Conservation (phyloP, 106 monocot genomes). For the Posidonia australis region DNA sequence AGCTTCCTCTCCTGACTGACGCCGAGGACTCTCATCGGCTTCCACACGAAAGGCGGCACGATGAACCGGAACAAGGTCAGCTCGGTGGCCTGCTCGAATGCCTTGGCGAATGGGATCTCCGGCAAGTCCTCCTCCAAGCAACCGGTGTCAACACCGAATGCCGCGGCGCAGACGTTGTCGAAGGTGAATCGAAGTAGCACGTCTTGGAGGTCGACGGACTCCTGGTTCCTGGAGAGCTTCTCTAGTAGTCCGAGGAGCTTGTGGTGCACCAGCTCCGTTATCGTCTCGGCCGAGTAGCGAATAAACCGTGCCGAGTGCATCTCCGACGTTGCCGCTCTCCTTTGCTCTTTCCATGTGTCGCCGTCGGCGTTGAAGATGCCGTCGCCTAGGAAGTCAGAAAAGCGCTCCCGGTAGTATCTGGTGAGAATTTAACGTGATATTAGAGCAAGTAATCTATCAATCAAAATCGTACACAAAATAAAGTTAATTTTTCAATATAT, state of each 20-base stretch:
- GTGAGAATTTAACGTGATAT: background rate
- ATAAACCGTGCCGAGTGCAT: conserved; percentile 65
- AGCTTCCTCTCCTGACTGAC: conserved; percentile 60
- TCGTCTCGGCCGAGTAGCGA: conserved; percentile 29
- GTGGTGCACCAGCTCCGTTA: conserved; percentile 35
- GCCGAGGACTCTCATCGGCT: conserved; percentile 35
- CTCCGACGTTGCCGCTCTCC: conserved; percentile 56
- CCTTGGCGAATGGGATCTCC: conserved; percentile 51
- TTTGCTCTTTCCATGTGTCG: conserved; percentile 57
- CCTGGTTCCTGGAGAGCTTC: background rate
- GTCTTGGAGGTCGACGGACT: conserved; percentile 51
- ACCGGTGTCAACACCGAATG: conserved; percentile 70
- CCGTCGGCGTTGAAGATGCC: conserved; percentile 97
- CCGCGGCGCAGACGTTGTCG: conserved; percentile 77
- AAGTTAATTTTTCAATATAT: no score
- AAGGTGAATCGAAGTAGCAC: conserved; percentile 79
- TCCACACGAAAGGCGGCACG: conserved; percentile 83
- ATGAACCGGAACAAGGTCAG: conserved; percentile 58
- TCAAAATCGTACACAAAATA: no score
- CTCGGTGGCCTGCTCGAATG: conserved; percentile 75
- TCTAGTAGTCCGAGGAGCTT: conserved; percentile 42
- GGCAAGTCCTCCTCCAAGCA: conserved; percentile 57
- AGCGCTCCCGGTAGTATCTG: conserved; percentile 54
- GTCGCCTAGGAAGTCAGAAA: conserved; percentile 69
- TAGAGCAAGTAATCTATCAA: no score